phyloP scores from a whole-genome alignment of 805 yeast species.

The Jamesozyma gamospora region DNA sequence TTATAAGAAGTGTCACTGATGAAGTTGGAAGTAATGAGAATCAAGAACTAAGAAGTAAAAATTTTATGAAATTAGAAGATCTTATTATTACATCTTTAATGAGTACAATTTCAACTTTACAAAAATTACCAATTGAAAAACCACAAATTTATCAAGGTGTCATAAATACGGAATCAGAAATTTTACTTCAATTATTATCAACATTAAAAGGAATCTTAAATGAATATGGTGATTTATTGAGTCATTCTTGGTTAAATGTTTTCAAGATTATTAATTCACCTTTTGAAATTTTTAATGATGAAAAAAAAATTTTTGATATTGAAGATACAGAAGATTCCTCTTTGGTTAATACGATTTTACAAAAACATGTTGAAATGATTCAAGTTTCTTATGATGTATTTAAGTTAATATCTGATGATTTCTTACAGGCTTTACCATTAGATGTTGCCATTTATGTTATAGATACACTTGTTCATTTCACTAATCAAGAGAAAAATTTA shows the following conservation, averaged over 20 bases:
- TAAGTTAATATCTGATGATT: constrained; percentile 78
- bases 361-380: constrained; percentile 43
- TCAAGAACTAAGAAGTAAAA: constrained; percentile 7
- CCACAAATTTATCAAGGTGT: constrained; percentile 29
- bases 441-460: constrained; percentile 54
- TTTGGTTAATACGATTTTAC: constrained; percentile 30
- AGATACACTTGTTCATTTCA: constrained; percentile 63
- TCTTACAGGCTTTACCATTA: constrained; percentile 60
- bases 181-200: constrained; percentile 50
- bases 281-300: constrained; percentile 34
- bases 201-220: constrained; percentile 68
- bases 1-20: constrained; percentile 31
- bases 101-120: constrained; percentile 35
- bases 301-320: constrained; percentile 16
- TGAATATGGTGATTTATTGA: constrained; percentile 55
- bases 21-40: constrained; percentile 20
- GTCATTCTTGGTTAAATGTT: constrained; percentile 64
- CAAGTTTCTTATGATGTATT: constrained; percentile 68
- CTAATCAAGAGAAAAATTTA: constrained; percentile 59
- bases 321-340: constrained; percentile 23
- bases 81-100: constrained; percentile 42
- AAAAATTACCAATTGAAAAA: constrained; percentile 22
- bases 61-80: constrained; percentile 31
- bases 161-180: constrained; percentile 53
- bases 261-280: constrained; percentile 52